These are phyloP conservation scores for Penicillium sp. DNA, from an alignment of 2,329 filamentous ascomycete species.

Conservation along the genomic window DNA sequence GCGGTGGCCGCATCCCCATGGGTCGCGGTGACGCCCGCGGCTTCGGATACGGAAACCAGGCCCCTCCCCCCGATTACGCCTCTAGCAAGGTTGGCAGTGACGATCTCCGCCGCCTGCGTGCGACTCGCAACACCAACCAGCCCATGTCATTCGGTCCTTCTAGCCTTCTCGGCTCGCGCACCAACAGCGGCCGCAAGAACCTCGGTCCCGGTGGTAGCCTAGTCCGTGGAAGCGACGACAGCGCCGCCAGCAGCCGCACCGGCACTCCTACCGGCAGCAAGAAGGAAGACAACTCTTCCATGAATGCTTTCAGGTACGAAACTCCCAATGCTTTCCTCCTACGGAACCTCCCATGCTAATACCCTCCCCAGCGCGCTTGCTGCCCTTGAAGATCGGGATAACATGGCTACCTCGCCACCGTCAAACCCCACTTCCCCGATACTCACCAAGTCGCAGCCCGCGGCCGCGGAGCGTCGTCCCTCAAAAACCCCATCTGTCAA, in stretches of 20 bases:
- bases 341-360: slow-evolving; percentile 9
- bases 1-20: slow-evolving; percentile 66
- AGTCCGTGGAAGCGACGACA: slow-evolving; percentile 76
- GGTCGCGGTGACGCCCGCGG: slow-evolving; percentile 86
- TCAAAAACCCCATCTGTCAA: slow-evolving; percentile 45
- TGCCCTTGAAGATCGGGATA: slow-evolving; percentile 47
- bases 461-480: slow-evolving; percentile 43
- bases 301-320: slow-evolving; percentile 91
- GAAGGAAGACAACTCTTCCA: slow-evolving; percentile 65
- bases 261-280: slow-evolving; percentile 75
- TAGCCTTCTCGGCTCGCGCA: slow-evolving; percentile 84
- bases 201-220: slow-evolving; percentile 73
- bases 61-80: slow-evolving; percentile 67
- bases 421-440: slow-evolving; percentile 50
- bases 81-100: slow-evolving; percentile 86
- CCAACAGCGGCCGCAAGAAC: slow-evolving; percentile 75
- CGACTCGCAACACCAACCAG: slow-evolving; percentile 63
- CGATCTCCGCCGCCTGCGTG: slow-evolving; percentile 76
- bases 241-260: slow-evolving; percentile 81
- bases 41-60: slow-evolving; percentile 68
- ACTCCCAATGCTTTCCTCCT: slow-evolving; percentile 2
- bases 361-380: slow-evolving; percentile 46
- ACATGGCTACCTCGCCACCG: slow-evolving; percentile 50
- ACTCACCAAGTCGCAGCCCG: slow-evolving; percentile 48
- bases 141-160: slow-evolving; percentile 73